Percentiles rank a stretch among this genome's conserved stretches.
phyloP scores from a whole-genome alignment of 306 rosid species.

The Clitoria ternatea region DNA sequence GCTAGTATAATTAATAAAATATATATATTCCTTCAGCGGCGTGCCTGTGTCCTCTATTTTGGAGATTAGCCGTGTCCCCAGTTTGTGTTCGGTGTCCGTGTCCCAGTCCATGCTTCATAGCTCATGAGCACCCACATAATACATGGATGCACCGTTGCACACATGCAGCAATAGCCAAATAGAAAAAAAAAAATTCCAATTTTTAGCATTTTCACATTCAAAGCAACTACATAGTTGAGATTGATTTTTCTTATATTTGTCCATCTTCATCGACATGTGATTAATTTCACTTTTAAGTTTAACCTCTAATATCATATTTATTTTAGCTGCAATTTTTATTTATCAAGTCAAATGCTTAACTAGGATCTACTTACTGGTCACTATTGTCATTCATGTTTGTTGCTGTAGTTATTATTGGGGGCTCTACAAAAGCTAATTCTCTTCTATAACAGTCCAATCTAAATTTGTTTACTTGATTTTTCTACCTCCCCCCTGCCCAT shows the following conservation, averaged over 20 bases:
- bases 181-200: not conserved
- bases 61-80: too few relatives aligned
- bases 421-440: not conserved
- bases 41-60: too few relatives aligned
- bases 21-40: too few relatives aligned
- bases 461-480: not conserved
- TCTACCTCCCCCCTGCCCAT: not conserved
- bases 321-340: not conserved
- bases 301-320: not conserved
- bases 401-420: not conserved
- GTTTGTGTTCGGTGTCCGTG: too few relatives aligned
- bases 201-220: not conserved
- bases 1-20: too few relatives aligned
- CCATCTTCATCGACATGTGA: not conserved
- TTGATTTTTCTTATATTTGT: not conserved
- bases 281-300: not conserved
- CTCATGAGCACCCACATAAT: too few relatives aligned
- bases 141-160: too few relatives aligned
- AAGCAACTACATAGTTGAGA: not conserved
- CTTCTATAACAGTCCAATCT: not conserved
- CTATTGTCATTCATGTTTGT: not conserved
- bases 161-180: not conserved
- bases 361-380: not conserved
- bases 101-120: too few relatives aligned
- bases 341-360: not conserved